Conservation (phyloP, 257 asterid species). For the Leptodermis oblonga region DNA sequence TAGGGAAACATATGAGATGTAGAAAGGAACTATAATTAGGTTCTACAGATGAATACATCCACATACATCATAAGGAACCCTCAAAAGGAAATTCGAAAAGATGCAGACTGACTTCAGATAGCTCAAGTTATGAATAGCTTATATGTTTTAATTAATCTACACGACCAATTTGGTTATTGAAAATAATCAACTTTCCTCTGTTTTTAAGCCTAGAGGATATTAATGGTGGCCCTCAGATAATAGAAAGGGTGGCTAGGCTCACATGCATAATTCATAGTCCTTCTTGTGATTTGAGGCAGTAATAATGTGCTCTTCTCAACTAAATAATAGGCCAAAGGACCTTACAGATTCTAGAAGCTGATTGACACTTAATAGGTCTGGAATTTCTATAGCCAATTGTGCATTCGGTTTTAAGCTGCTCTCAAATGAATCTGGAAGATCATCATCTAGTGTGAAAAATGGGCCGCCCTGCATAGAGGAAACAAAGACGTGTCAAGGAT, state of each 20-base stretch:
- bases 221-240: not conserved
- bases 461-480: conserved; percentile 46
- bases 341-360: conserved; percentile 96
- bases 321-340: conserved; percentile 12
- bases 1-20: not conserved
- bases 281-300: not conserved
- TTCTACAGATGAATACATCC: not conserved
- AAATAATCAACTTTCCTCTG: not conserved
- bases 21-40: not conserved
- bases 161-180: not conserved
- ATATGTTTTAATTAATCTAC: not conserved
- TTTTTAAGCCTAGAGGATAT: no score
- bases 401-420: conserved; percentile 31
- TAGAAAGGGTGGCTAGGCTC: not conserved
- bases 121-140: not conserved
- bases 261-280: not conserved
- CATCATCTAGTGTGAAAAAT: conserved; percentile 22
- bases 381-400: conserved; percentile 44
- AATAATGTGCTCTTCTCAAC: not conserved
- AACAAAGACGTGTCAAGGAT: conserved; percentile 16
- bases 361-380: conserved; percentile 71
- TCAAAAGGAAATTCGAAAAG: not conserved
- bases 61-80: not conserved
- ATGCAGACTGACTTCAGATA: not conserved
- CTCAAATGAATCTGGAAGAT: conserved; percentile 41